These are phyloP conservation scores for Parsonsia alboflavescens DNA, from an alignment of 257 asterid species.

Conservation along the genomic window DNA sequence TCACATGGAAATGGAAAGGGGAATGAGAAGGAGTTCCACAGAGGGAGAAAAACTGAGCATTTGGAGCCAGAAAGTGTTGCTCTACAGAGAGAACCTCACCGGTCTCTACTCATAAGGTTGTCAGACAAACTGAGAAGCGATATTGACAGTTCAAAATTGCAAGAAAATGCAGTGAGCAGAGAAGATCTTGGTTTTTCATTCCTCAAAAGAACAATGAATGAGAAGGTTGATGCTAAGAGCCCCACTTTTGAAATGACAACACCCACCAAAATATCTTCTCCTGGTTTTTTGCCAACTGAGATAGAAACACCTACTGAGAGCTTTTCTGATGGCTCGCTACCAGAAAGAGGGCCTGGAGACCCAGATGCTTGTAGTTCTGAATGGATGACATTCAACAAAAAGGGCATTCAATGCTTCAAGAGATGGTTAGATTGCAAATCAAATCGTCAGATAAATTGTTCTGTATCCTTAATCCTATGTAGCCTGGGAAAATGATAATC, in stretches of 20 bases:
- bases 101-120: conserved; percentile 26
- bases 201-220: conserved; percentile 29
- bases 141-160: conserved; percentile 31
- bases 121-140: conserved; percentile 32
- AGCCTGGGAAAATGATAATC: conserved; percentile 7
- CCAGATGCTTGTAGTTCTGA: conserved; percentile 33
- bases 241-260: conserved; percentile 35
- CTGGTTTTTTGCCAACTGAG: conserved; percentile 31
- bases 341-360: conserved; percentile 26
- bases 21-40: conserved; percentile 25
- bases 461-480: conserved; percentile 52
- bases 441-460: conserved; percentile 32
- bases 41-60: conserved; percentile 28
- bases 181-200: conserved; percentile 30
- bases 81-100: conserved; percentile 24
- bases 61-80: conserved; percentile 32
- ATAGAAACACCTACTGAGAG: conserved; percentile 30
- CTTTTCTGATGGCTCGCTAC: conserved; percentile 29
- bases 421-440: conserved; percentile 38
- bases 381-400: conserved; percentile 24
- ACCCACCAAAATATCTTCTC: conserved; percentile 26
- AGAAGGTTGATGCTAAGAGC: conserved; percentile 26
- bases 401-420: conserved; percentile 45
- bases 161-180: conserved; percentile 25
- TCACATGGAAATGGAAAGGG: conserved; percentile 26